These are phyloP conservation scores for Termitomyces sp. DNA, from an alignment of 768 basidiomycete genomes.

Conservation along the genomic window DNA sequence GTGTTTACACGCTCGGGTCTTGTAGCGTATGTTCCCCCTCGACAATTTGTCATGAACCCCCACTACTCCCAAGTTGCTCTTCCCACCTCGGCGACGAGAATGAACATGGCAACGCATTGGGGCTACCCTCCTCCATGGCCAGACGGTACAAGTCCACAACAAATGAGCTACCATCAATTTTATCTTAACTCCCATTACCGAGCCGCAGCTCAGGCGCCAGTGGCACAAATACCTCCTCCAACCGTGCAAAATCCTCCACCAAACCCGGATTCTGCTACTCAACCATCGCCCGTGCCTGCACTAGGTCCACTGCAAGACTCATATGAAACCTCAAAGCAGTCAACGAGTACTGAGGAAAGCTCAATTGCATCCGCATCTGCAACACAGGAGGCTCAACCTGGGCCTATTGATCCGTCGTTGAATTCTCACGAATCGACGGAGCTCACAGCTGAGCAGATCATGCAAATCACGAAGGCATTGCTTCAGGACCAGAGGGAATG, in stretches of 20 bases:
- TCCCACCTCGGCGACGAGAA: slow-evolving; percentile 49
- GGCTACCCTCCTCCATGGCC: slow-evolving; percentile 34
- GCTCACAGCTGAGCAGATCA: slow-evolving; percentile 20
- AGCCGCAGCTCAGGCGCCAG: slow-evolving; percentile 12
- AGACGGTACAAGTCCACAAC: slow-evolving; percentile 24
- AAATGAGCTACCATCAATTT: slow-evolving; percentile 28
- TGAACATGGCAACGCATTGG: slow-evolving; percentile 36
- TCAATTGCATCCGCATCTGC: not conserved
- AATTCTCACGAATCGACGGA: slow-evolving; percentile 15
- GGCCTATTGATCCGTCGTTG: slow-evolving; percentile 21
- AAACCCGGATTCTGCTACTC: not conserved
- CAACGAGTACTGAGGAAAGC: not conserved
- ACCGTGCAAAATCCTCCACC: slow-evolving; percentile 2
- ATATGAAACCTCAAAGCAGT: not conserved
- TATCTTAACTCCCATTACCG: slow-evolving; percentile 43
- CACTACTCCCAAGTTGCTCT: slow-evolving; percentile 39
- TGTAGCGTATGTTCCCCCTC: slow-evolving; percentile 34
- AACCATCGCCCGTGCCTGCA: slow-evolving; percentile 1
- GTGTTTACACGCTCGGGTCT: not conserved
- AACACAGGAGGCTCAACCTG: not conserved
- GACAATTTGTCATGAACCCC: slow-evolving; percentile 35
- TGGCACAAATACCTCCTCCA: slow-evolving; percentile 13
- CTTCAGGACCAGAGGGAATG: slow-evolving; percentile 27
- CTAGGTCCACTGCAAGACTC: slow-evolving; percentile 3
- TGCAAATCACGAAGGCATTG: slow-evolving; percentile 26